These are phyloP conservation scores for Aschersonia sp. DNA, from an alignment of 2,329 filamentous ascomycete genomes.

Conservation along the genomic window DNA sequence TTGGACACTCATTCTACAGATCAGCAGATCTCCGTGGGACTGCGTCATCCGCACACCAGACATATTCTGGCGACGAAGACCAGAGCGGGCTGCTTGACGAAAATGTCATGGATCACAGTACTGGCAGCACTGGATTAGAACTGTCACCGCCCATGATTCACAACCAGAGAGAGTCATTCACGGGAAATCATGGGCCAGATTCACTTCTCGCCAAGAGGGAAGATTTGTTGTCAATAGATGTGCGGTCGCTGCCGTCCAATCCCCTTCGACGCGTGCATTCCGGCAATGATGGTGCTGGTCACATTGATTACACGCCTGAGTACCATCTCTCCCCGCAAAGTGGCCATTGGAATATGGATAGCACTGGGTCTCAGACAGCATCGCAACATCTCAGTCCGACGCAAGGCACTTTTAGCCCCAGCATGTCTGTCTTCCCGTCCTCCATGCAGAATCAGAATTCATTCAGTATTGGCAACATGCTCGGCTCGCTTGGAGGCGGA, in stretches of 20 bases:
- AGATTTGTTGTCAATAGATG: constrained; percentile 48
- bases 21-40: constrained; percentile 21
- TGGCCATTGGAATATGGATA: constrained; percentile 49
- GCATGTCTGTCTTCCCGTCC: constrained; percentile 37
- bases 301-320: constrained; percentile 53
- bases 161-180: constrained; percentile 51
- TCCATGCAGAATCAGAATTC: constrained; percentile 38
- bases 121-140: constrained; percentile 45
- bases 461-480: constrained; percentile 41
- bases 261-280: constrained; percentile 29
- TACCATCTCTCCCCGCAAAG: constrained; percentile 23
- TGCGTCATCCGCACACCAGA: constrained; percentile 33
- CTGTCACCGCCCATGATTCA: constrained; percentile 48
- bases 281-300: constrained; percentile 34
- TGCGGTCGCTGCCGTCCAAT: constrained; percentile 48
- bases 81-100: constrained; percentile 42
- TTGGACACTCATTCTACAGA: no score
- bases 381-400: constrained; percentile 51
- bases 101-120: constrained; percentile 42
- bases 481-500: constrained; percentile 31
- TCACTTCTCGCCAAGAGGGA: constrained; percentile 53
- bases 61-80: constrained; percentile 47
- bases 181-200: constrained; percentile 26
- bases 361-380: constrained; percentile 60
- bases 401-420: constrained; percentile 39